Conservation (phyloP, 2,329 filamentous ascomycete genomes). For the Pseudopyrenochaeta lycopersici region DNA sequence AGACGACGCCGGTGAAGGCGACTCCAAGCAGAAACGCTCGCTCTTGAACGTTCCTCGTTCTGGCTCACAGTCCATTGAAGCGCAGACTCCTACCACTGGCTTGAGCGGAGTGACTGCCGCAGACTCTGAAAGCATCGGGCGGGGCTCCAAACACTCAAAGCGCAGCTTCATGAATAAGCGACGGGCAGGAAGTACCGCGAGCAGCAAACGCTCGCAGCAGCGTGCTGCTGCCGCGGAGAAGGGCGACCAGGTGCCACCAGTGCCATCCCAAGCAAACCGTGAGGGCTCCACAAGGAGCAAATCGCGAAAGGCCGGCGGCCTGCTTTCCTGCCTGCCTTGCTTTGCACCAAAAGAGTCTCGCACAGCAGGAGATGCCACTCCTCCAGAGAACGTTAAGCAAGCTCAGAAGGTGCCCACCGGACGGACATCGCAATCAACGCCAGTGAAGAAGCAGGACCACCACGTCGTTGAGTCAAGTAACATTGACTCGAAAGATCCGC, state of each 20-base stretch:
- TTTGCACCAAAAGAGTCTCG: conserved; percentile 71
- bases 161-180: conserved; percentile 57
- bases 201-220: conserved; percentile 56
- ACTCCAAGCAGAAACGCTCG: conserved; percentile 48
- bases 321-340: conserved; percentile 69
- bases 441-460: conserved; percentile 52
- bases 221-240: conserved; percentile 52
- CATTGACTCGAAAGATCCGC: conserved; percentile 54
- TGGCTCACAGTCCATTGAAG: conserved; percentile 39
- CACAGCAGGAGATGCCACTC: conserved; percentile 46
- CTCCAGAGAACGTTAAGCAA: conserved; percentile 57
- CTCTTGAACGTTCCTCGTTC: conserved; percentile 48
- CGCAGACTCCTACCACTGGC: conserved; percentile 49
- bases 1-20: conserved; percentile 28
- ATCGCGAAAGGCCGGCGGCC: conserved; percentile 50
- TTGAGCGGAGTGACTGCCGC: conserved; percentile 56
- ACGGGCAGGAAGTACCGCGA: conserved; percentile 56
- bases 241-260: conserved; percentile 42
- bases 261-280: conserved; percentile 38
- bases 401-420: conserved; percentile 47
- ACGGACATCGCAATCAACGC: conserved; percentile 60
- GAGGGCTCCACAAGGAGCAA: conserved; percentile 49
- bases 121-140: conserved; percentile 55
- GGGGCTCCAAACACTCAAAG: conserved; percentile 54
- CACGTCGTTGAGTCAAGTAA: conserved; percentile 54